Percentiles rank a stretch among this genome's conserved stretches.
Evolutionary conservation across 2,329 filamentous ascomycete species (phyloP).

Genomic region (Colletotrichum scovillei): DNA sequence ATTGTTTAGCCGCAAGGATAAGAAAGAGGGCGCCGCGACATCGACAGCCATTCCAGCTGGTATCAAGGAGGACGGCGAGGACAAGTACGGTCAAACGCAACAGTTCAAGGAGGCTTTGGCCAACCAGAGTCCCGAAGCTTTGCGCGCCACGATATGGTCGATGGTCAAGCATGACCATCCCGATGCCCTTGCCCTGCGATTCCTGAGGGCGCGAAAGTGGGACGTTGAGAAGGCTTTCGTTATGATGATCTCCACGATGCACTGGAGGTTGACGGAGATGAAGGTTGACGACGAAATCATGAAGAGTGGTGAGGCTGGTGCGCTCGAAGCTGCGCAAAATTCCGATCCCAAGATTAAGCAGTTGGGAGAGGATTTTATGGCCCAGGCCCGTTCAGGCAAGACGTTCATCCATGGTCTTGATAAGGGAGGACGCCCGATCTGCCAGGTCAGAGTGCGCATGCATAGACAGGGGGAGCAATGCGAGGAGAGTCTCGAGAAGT

Average conservation of each 20-base stretch:
- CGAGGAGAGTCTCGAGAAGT: constrained; percentile 84
- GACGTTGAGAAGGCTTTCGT: constrained; percentile 91
- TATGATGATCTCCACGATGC: constrained; percentile 95
- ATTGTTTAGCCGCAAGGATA: constrained; percentile 73
- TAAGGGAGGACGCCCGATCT: constrained; percentile 86
- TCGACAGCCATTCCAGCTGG: constrained; percentile 47
- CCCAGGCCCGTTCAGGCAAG: constrained; percentile 89
- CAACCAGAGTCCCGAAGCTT: constrained; percentile 79
- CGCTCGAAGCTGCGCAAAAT: constrained; percentile 68
- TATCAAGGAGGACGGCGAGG: constrained; percentile 70
- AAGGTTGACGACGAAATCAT: constrained; percentile 92
- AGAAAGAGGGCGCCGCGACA: constrained; percentile 60
- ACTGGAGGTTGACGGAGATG: constrained; percentile 87
- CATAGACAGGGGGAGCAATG: constrained; percentile 87
- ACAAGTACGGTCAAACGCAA: constrained; percentile 93
- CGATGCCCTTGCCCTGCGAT: constrained; percentile 84
- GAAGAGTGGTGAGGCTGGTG: constrained; percentile 76
- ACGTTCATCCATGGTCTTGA: constrained; percentile 91
- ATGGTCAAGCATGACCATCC: constrained; percentile 98
- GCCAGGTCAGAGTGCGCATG: constrained; percentile 83
- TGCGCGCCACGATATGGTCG: constrained; percentile 86
- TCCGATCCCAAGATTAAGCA: constrained; percentile 72
- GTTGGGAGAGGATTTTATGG: constrained; percentile 79
- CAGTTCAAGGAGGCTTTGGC: constrained; percentile 86
- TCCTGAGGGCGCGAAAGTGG: constrained; percentile 93